Base-by-base conservation (phyloP, 2,329 filamentous ascomycete genomes). In the Aspergillus novoparasiticus region DNA sequence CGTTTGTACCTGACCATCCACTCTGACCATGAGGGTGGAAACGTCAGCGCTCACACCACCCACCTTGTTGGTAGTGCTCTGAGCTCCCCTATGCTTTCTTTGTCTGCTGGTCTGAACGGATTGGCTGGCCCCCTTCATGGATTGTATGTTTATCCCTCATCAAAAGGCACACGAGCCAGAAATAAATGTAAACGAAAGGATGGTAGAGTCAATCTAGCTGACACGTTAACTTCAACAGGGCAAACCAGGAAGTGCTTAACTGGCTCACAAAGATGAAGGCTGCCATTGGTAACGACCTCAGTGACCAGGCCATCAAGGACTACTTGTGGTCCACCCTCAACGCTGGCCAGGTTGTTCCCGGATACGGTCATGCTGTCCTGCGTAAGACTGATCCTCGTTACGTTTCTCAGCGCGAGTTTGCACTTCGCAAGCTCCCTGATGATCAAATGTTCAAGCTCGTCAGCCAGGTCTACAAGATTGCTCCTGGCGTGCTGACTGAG, bases 391-490 rank as follows among this genome's bases (percentile, higher is more conserved):
- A 99, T 83, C 95, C 95, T 79, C 94, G 95, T 79, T 99, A 99
- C 88, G 93, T 92, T 79, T 96, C 94, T 72, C 95, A 99, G 89
- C 94, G 95, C 85, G 90, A 94, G 81, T 99, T 99, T 75, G 95
- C 94, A 68, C 92, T 94, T 75, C 87, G 92, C 85, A 92, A 97
- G 81, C 89, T 97, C 80, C 92, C 94, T 78, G 87, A 97, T 77
- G 95, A 98, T 87, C 94, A 94, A 76, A 96, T 99, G 94, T 99
- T 97, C 92, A 93, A 99, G 89, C 92, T 99, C 73, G 95, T 99
- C 85, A 96, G 92, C 88, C 95, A 99, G 86, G 95, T 99, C 74
- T 99, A 98, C 92, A 99, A 99, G 92, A 98, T 99, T 76, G 95
- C 95, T 69, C 95, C 95, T 70, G 91, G 90, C 77, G 95, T 99